Percentiles rank a stretch among this genome's conserved stretches.
Conservation (phyloP, 306 rosid species). For the Carpinus viminea region DNA sequence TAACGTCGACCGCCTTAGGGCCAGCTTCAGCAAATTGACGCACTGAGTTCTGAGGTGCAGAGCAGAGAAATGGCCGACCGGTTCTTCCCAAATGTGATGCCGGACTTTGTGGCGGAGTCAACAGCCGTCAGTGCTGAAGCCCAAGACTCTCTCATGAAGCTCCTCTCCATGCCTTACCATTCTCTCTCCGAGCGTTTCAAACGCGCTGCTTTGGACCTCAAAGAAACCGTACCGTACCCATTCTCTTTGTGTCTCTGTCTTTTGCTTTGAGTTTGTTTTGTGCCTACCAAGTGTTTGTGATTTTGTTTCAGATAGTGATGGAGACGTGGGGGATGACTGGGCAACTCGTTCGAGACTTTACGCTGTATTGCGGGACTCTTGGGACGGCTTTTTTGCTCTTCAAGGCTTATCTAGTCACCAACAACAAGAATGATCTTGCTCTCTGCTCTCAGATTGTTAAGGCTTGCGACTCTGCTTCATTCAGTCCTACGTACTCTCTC, state of each 20-base stretch:
- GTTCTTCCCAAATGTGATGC: slow-evolving; percentile 60
- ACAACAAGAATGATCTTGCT: slow-evolving; percentile 48
- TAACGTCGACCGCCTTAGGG: not conserved
- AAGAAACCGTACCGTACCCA: slow-evolving; percentile 65
- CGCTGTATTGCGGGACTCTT: slow-evolving; percentile 68
- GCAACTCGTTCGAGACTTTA: slow-evolving; percentile 48
- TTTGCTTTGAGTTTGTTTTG: not conserved
- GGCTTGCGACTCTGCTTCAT: slow-evolving; percentile 70
- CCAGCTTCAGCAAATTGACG: not conserved
- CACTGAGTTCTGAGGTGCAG: not conserved
- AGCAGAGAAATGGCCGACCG: slow-evolving; percentile 54
- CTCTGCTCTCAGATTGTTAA: slow-evolving; percentile 63
- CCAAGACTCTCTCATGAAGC: slow-evolving; percentile 47
- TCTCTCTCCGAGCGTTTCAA: slow-evolving; percentile 60
- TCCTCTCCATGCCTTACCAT: slow-evolving; percentile 58
- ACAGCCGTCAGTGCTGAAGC: slow-evolving; percentile 24
- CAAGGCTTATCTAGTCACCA: slow-evolving; percentile 49
- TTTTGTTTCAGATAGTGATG: slow-evolving; percentile 51
- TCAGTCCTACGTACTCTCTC: slow-evolving; percentile 42
- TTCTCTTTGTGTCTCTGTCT: not conserved
- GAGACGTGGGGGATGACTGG: slow-evolving; percentile 60
- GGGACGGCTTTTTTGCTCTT: slow-evolving; percentile 74
- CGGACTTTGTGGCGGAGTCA: slow-evolving; percentile 58
- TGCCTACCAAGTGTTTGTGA: slow-evolving; percentile 36
- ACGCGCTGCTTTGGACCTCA: slow-evolving; percentile 78